Percentiles rank a stretch among this genome's conserved stretches.
Conservation (phyloP, 2,329 filamentous ascomycete genomes). For the Ophiosphaerella narmari region DNA sequence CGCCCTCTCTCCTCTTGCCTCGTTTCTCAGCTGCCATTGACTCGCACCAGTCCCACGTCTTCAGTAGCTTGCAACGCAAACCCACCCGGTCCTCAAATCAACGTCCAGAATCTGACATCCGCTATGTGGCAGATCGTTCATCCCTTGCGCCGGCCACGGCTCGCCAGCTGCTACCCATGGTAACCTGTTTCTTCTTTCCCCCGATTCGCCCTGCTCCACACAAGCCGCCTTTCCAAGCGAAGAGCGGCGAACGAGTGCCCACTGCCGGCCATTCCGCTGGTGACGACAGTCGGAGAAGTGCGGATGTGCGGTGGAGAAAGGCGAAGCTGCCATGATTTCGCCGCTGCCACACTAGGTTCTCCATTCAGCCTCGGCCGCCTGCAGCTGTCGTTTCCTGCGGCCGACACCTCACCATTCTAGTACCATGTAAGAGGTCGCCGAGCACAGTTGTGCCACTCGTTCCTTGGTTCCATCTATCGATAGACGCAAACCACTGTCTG, state of each 20-base stretch:
- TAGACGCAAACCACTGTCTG: constrained; percentile 13
- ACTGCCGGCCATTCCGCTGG: constrained; percentile 37
- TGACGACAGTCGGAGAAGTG: constrained; percentile 37
- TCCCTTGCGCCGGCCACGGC: constrained; percentile 31
- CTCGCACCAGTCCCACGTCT: constrained; percentile 12
- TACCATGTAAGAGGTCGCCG: constrained; percentile 1
- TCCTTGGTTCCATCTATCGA: constrained; percentile 10
- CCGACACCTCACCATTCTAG: constrained; percentile 1
- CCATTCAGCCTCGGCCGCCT: constrained; percentile 22
- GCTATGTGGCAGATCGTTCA: constrained; percentile 29
- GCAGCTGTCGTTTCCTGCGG: constrained; percentile 16
- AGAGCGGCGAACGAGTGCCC: constrained; percentile 21
- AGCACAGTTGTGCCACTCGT: constrained; percentile 10
- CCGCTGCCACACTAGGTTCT: constrained; percentile 3
- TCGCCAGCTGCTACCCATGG: constrained; percentile 25
- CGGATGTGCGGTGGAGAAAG: constrained; percentile 32
- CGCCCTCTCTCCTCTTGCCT: constrained; percentile 7
- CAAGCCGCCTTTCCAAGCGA: constrained; percentile 8
- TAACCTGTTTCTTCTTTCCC: constrained; percentile 8
- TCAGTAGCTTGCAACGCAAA: constrained; percentile 20
- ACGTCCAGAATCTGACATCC: constrained; percentile 29
- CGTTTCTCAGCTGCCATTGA: constrained; percentile 29
- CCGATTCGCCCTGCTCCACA: constrained; percentile 28
- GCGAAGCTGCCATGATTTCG: constrained; percentile 25
- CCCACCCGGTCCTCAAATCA: constrained; percentile 34